A percentile compares a stretch with the other conserved stretches of the same genome.
These are phyloP conservation scores for Leptographium wingfieldii DNA, from an alignment of 2,329 filamentous ascomycete genomes.

Conservation along the genomic window DNA sequence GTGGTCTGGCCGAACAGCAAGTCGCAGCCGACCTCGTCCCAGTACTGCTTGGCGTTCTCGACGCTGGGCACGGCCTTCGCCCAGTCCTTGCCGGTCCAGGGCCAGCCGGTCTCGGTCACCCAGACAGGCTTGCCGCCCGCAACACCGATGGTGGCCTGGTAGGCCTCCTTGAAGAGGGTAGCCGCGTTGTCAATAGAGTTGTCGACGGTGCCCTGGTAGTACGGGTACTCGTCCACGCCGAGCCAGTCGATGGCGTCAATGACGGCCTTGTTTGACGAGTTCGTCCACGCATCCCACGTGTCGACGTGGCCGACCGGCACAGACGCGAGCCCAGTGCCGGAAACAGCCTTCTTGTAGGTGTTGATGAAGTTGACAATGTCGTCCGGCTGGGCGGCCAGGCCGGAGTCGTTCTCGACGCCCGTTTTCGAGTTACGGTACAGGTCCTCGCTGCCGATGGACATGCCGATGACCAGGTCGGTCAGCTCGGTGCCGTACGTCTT, in stretches of 20 bases:
- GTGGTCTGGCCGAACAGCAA: constrained; percentile 41
- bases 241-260: constrained; percentile 52
- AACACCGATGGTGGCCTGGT: constrained; percentile 29
- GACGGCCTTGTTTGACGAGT: constrained; percentile 45
- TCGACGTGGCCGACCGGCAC: constrained; percentile 52
- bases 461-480: constrained; percentile 47
- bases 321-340: constrained; percentile 28
- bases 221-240: constrained; percentile 54
- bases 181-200: constrained; percentile 43
- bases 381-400: constrained; percentile 45
- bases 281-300: constrained; percentile 52
- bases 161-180: constrained; percentile 40
- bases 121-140: constrained; percentile 18
- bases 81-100: constrained; percentile 38
- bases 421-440: constrained; percentile 50
- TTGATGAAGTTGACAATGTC: constrained; percentile 53
- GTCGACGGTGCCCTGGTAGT: constrained; percentile 45
- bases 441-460: constrained; percentile 56
- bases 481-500: constrained; percentile 35
- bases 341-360: constrained; percentile 47
- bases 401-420: constrained; percentile 49
- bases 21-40: constrained; percentile 47
- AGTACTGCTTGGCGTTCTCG: constrained; percentile 51
- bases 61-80: constrained; percentile 42
- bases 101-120: constrained; percentile 35